Evolutionary conservation across 768 basidiomycete species (phyloP), one percentile per base, ranked within the genome.

Genomic region (Saitozyma podzolica): DNA sequence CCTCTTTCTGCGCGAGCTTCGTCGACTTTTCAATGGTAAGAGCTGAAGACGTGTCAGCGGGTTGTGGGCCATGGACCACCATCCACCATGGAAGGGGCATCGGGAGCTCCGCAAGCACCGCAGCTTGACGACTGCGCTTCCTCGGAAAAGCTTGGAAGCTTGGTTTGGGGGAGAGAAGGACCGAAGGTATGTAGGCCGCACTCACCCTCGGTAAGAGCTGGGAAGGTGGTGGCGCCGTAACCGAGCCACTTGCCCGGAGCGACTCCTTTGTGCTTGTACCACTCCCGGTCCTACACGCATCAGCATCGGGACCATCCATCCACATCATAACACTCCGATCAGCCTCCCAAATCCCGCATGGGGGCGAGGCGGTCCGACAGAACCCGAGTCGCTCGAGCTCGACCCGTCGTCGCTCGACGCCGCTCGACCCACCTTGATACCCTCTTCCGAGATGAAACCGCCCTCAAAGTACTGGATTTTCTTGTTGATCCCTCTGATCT

Each of bases 231-330:
- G 2, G 74, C 73, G 6, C 74, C 76, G 57, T 77, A 76, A n/a
- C 70, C 79, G 2, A 78, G 64, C 78, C 78, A 80, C 19, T 61
- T 54, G 45, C 79, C 79, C 0, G 80, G 80, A 13, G 80, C 80
- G 20, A 70, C 72, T 8, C 73, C 76, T 42, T 76, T 75, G 59
- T 80, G 80, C 52, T 70, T 68, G 63, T 79, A 80, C 80, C 80
- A 80, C 58, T 78, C 75, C 48, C 80, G 63, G 16, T 75, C 75
- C 64, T 70, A 49, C 45, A 29, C 13, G 39, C 51, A 29, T 52
- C 51, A 20, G 19, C 13, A 29, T 29, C 29, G 29, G 29, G 2
- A 39, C 56, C 56, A 41, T 37, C 14, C 14, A 48, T 29, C 29
- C 29, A 29, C 29, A 5, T 29, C 29, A 29, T 5, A 5, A 5